Evolutionary conservation across 306 rosid genomes (phyloP).

Genomic region (Mucuna pruriens): DNA sequence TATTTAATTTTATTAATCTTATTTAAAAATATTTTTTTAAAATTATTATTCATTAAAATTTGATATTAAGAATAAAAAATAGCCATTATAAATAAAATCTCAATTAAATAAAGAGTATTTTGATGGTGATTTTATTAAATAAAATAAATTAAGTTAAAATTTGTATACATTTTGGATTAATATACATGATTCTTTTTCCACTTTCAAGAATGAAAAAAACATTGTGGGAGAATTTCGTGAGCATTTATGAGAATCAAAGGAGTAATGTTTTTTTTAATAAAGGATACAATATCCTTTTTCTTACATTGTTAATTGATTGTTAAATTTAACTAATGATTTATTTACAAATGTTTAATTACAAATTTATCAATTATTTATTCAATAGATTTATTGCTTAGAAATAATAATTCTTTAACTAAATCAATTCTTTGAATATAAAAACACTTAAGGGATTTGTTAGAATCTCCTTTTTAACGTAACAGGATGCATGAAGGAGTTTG

Average conservation of each 20-base stretch:
- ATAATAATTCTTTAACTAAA: neutral
- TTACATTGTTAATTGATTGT: neutral
- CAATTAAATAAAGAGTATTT: too few species aligned
- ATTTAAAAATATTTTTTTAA: too few species aligned
- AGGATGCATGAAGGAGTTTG: neutral
- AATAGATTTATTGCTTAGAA: neutral
- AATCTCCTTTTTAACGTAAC: neutral
- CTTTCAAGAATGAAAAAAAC: too few species aligned
- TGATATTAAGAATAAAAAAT: too few species aligned
- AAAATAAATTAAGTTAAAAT: too few species aligned
- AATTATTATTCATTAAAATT: too few species aligned
- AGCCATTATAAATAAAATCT: too few species aligned
- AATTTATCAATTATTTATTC: neutral
- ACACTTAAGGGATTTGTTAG: neutral
- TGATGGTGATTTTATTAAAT: too few species aligned
- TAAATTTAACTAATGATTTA: too few species aligned
- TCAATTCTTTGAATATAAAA: neutral
- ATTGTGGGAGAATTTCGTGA: neutral
- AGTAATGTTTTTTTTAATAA: neutral
- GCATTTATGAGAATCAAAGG: neutral
- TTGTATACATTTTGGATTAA: too few species aligned
- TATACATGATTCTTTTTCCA: too few species aligned
- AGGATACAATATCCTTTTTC: neutral
- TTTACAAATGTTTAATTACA: neutral
- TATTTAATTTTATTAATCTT: too few species aligned